Base-by-base conservation (phyloP, 129 eudicot genomes). In the Deinandra increscens region DNA sequence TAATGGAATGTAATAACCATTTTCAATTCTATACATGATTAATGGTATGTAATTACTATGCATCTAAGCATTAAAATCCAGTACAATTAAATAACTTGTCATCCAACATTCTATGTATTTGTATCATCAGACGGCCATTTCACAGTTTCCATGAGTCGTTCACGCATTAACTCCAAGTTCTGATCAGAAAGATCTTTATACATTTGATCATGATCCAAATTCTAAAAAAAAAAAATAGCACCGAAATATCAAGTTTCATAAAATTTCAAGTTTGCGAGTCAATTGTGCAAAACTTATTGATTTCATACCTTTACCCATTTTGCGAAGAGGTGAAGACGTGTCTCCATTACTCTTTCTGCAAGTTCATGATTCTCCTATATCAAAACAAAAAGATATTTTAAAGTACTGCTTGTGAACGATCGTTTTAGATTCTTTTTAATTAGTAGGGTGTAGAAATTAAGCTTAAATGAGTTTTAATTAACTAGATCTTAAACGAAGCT, bases 151-250 rank as follows among this genome's bases (percentile, higher is more conserved):
- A 82, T 38, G 34, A 91, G 85, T 17, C 96, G 77, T 69, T 86
- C 94, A 7, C 96, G 97, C 97, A 91, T 84, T 84, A 91, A 74
- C 81, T 82, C 97, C 80, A 91, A 63, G 67, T 91, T 91, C 63
- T 85, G 85, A 72, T 91, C 96, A 1, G 96, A 85, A 23, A 91
- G 80, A 55, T 76, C 82, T n/a, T 86, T 65, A 33, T 91, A 88
- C 83, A 91, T 88, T 75, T 80, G 88, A 1, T 80, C 78, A 79
- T 91, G 97, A 80, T 88, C 85, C 60, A 87, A 81, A 84, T 82
- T 81, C 97, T 91, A 69, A 45, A 6, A 67, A 55, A 23, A 18
- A 9, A 43, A 23, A 53, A 22, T 23, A 69, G 68, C 34, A 60
- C 59, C 46, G 67, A 41, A 44, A 54, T 22, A 73, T 18, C 44